Evolutionary conservation across 768 basidiomycete species (phyloP).

Genomic region (Gymnopilus dilepis): DNA sequence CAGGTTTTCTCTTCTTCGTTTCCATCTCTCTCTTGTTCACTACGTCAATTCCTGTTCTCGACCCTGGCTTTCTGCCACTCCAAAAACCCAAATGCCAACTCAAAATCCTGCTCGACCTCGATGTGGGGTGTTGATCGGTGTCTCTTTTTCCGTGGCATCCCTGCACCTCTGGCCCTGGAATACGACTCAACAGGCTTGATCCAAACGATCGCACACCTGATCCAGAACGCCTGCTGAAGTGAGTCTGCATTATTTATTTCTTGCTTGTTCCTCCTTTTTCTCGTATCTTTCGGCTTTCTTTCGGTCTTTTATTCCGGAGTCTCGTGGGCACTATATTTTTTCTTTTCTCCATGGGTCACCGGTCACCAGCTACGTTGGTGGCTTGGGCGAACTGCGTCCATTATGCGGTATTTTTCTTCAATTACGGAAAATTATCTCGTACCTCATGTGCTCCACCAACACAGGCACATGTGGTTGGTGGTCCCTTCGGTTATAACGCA

Average conservation of each 20-base stretch:
- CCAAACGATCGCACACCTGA: conserved; percentile 85
- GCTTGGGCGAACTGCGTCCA: background rate
- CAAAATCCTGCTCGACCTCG: conserved; percentile 4
- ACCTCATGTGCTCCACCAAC: no score
- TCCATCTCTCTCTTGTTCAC: background rate
- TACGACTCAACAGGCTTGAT: conserved; percentile 54
- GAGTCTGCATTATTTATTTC: conserved; percentile 10
- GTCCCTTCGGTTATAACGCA: background rate
- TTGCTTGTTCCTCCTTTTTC: background rate
- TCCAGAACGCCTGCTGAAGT: conserved; percentile 88
- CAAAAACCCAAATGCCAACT: conserved; percentile 11
- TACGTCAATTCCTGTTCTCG: background rate
- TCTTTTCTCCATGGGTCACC: no score
- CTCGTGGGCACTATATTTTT: no score
- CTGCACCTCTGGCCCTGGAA: background rate
- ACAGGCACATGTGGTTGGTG: background rate
- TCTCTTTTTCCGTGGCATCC: background rate
- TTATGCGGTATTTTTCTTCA: background rate
- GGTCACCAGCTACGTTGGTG: no score
- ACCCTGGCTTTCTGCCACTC: background rate
- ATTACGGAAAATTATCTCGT: no score
- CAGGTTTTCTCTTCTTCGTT: conserved; percentile 17
- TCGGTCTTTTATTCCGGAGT: no score
- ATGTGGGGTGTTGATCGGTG: background rate
- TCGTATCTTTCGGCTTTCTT: background rate